Evolutionary conservation across 164 flowering plant species (phyloP).

Genomic region (Taxillus chinensis): DNA sequence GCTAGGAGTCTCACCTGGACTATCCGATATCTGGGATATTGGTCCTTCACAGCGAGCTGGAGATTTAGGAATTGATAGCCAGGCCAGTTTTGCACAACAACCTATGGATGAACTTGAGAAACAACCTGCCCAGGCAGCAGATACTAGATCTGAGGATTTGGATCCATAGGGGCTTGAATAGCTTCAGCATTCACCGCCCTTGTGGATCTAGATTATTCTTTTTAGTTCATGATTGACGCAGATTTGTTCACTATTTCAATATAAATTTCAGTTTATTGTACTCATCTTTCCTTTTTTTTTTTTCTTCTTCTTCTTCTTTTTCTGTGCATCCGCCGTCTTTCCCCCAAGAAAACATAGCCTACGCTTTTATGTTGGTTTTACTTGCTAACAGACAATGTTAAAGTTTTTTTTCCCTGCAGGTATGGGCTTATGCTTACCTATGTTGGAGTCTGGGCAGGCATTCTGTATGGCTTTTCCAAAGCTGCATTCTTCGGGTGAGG

Average conservation of each 20-base stretch:
- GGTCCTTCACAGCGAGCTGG: constrained; percentile 28
- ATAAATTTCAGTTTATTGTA: constrained; percentile 8
- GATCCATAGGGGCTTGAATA: constrained; percentile 25
- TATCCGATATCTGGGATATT: constrained; percentile 54
- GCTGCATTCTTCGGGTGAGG: not conserved
- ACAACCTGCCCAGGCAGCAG: constrained; percentile 14
- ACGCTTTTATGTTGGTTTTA: not conserved
- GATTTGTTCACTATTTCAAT: constrained; percentile 10
- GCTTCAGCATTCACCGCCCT: constrained; percentile 14
- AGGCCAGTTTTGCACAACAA: constrained; percentile 28
- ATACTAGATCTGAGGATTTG: constrained; percentile 10
- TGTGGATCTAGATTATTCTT: constrained; percentile 11
- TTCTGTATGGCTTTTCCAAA: not conserved
- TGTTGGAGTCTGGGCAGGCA: not conserved
- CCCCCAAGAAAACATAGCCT: not conserved
- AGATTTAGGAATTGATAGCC: constrained; percentile 31
- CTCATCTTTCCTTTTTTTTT: not conserved
- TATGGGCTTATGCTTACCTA: not conserved
- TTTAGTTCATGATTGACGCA: constrained; percentile 1
- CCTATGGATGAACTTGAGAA: constrained; percentile 22
- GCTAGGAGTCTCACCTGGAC: constrained; percentile 28
- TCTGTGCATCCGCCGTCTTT: too few species aligned
- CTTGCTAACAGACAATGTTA: not conserved
- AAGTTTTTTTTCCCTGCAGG: not conserved
- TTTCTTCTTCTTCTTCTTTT: not conserved